These are phyloP conservation scores for Dendrocalamus sinicus DNA, from an alignment of 176 grass and related monocot genomes.

Conservation along the genomic window DNA sequence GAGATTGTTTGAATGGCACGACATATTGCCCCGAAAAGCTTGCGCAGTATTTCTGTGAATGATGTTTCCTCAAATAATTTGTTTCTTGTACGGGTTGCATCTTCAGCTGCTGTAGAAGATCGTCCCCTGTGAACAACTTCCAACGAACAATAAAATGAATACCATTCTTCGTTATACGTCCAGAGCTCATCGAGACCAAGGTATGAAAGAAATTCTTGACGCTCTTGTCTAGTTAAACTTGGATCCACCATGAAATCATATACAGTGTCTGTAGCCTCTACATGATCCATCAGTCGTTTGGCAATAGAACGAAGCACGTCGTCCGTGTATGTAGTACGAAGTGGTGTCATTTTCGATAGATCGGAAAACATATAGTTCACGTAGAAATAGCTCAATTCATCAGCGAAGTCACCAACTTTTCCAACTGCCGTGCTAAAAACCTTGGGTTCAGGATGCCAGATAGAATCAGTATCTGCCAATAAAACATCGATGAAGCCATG, in stretches of 20 bases:
- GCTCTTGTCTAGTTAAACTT: neutral
- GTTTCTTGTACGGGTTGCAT: too few relatives aligned
- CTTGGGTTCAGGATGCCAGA: rapidly evolving
- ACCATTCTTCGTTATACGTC: neutral
- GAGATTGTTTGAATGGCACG: neutral
- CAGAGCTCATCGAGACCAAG: neutral
- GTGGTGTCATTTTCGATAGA: too few relatives aligned
- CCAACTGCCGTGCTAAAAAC: neutral
- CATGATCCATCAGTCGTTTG: neutral
- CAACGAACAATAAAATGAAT: neutral
- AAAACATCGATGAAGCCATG: too few relatives aligned
- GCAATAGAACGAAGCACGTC: neutral
- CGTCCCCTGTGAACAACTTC: neutral
- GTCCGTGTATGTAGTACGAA: neutral
- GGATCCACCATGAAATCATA: neutral
- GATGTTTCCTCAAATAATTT: neutral
- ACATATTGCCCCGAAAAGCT: neutral
- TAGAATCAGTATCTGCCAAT: rapidly evolving
- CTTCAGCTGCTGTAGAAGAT: too few relatives aligned
- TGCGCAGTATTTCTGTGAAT: neutral
- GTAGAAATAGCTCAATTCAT: rapidly evolving
- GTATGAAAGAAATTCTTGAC: neutral
- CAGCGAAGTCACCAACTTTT: neutral
- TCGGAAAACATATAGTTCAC: too few relatives aligned
- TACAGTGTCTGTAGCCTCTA: too few relatives aligned